Evolutionary conservation across 768 basidiomycete species (phyloP), one percentile per base, ranked within the genome.

Genomic region (Russula olivacea): DNA sequence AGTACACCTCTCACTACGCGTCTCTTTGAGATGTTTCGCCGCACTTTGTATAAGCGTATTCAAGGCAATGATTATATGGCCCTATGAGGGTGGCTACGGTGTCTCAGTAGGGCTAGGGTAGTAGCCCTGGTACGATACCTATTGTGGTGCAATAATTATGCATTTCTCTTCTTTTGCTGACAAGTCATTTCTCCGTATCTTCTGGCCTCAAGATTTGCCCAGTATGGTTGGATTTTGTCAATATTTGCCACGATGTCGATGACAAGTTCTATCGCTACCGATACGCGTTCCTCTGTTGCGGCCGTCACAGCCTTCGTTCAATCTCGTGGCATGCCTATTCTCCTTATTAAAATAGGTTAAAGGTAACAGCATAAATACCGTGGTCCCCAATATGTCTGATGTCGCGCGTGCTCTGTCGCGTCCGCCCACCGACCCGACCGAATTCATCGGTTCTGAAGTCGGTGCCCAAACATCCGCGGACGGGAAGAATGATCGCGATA

Each of bases 261-360:
- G 92, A 96, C 81, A 92, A 92, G 76, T 95, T 94, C 74, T 95
- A 95, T 75, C 92, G 92, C 69, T 94, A 94, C 83, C 90, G 86
- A 87, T 87, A 69, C 66, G 83, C 76, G 12, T 62, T 48, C 28
- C 50, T 47, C 30, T 10, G 7, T 30, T 36, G 28, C 14, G 0
- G 9, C n/a, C 25, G 5, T 28, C 38, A 50, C 49, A 56, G 2
- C 15, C 14, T 45, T 47, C 5, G 8, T 41, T 55, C 40, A 32
- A 41, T 52, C 9, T 23, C 30, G 32, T 56, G 93, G 93, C 68
- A 99, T 99, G 97, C 97, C 97, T n/a, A n/a, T 60, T 63, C 84
- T 99, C 66, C 82, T 84, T 67, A 96, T 90, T 66, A 98, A 98
- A 80, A n/a, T n/a, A n/a, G n/a, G n/a, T n/a, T n/a, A n/a, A n/a